A percentile compares a stretch with the other conserved stretches of the same genome.
Evolutionary conservation across 2,329 filamentous ascomycete genomes (phyloP).

Genomic region (Neophaeococcomyces mojaviensis): DNA sequence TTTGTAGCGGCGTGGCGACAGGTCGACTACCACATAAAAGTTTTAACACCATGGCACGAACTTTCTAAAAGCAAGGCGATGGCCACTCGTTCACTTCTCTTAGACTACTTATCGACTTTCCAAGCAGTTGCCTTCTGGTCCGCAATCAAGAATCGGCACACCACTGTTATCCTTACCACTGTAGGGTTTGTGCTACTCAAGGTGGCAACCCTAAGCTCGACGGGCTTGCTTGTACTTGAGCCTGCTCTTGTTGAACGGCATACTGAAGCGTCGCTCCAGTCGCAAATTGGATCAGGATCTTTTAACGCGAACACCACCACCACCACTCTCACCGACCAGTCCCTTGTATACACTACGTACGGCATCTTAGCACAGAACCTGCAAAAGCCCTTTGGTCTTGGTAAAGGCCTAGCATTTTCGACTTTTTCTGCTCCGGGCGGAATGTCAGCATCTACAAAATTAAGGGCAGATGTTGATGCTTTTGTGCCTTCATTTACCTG

Average conservation of each 20-base stretch:
- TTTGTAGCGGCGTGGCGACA: slow-evolving; percentile 27
- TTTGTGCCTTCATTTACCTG: slow-evolving; percentile 15
- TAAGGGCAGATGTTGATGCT: slow-evolving; percentile 8
- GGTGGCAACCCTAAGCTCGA: slow-evolving; percentile 21
- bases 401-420: slow-evolving; percentile 9
- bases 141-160: slow-evolving; percentile 24
- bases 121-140: slow-evolving; percentile 22
- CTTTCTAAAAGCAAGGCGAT: slow-evolving; percentile 16
- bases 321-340: slow-evolving; percentile 9
- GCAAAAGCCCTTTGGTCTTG: slow-evolving; percentile 3
- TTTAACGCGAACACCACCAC: slow-evolving; percentile 7
- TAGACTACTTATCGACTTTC: slow-evolving; percentile 29
- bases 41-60: slow-evolving; percentile 25
- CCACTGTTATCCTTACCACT: slow-evolving; percentile 21
- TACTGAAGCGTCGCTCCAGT: no score
- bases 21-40: slow-evolving; percentile 26
- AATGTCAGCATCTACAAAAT: neutral
- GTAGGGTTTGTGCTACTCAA: slow-evolving; percentile 25
- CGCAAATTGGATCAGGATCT: slow-evolving; percentile 1
- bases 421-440: neutral
- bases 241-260: neutral
- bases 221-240: slow-evolving; percentile 26
- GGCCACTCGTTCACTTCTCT: slow-evolving; percentile 20
- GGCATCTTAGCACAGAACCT: slow-evolving; percentile 9
- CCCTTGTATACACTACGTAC: slow-evolving; percentile 15